A percentile compares a stretch with the other conserved stretches of the same genome.
These are phyloP conservation scores for Coprinopsis cinerea DNA, from an alignment of 768 basidiomycete genomes.

Conservation along the genomic window DNA sequence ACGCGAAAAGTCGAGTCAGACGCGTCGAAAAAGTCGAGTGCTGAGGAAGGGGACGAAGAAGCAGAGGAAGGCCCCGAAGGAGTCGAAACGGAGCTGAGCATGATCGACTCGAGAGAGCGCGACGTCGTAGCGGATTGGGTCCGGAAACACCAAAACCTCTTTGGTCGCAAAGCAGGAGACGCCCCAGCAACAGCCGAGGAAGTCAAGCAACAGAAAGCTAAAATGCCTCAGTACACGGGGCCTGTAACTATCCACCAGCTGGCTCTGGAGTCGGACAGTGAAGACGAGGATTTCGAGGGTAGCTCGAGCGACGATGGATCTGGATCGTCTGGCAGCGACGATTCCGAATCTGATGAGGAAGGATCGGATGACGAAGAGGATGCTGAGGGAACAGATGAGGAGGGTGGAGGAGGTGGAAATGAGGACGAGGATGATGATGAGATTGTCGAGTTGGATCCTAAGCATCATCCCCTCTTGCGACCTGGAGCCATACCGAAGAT, in stretches of 20 bases:
- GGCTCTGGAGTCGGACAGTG: constrained; percentile 33
- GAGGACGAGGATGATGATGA: constrained; percentile 30
- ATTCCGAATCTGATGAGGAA: constrained; percentile 14
- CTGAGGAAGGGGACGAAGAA: constrained; percentile 22
- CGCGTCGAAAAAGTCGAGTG: constrained; percentile 16
- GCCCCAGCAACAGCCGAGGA: constrained; percentile 7
- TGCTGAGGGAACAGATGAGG: constrained; percentile 18
- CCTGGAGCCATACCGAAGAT: constrained; percentile 66
- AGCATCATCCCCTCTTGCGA: constrained; percentile 55
- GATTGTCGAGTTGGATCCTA: constrained; percentile 43
- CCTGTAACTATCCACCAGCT: constrained; percentile 27
- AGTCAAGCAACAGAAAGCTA: constrained; percentile 11
- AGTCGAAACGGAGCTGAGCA: constrained; percentile 61
- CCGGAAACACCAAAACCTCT: constrained; percentile 45
- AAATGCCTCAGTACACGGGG: constrained; percentile 13
- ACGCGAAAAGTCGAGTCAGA: constrained; percentile 26
- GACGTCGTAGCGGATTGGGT: constrained; percentile 64
- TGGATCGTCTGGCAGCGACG: constrained; percentile 19
- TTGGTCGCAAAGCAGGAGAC: constrained; percentile 38
- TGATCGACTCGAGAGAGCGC: constrained; percentile 68
- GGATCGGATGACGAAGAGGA: constrained; percentile 23
- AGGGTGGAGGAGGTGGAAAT: constrained; percentile 26
- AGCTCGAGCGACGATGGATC: constrained; percentile 23
- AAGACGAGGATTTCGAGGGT: constrained; percentile 40
- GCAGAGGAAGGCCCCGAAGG: constrained; percentile 1